Conservation (phyloP, 2,329 filamentous ascomycete genomes). For the Sclerotinia minor region DNA sequence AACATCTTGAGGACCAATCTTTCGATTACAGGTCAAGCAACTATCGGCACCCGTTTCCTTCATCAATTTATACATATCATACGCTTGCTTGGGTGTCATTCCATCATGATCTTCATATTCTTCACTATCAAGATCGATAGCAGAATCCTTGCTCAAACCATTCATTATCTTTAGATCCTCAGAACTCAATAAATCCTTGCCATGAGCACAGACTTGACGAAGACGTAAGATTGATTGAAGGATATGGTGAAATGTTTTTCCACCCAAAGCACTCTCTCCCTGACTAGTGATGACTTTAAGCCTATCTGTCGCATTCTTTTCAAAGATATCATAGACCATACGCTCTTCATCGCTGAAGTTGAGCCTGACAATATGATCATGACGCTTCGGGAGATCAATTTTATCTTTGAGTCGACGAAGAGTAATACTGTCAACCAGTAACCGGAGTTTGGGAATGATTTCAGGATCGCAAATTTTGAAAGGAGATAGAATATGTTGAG, state of each 20-base stretch:
- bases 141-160: conserved; percentile 78
- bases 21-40: conserved; percentile 69
- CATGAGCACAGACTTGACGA: conserved; percentile 88
- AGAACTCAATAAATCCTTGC: conserved; percentile 83
- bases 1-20: conserved; percentile 59
- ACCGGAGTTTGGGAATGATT: conserved; percentile 79
- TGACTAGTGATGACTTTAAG: conserved; percentile 72
- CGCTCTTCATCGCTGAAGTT: conserved; percentile 75
- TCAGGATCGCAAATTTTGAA: conserved; percentile 86
- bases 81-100: conserved; percentile 70
- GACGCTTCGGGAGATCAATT: conserved; percentile 75
- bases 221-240: conserved; percentile 87
- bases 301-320: conserved; percentile 75
- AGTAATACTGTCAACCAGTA: conserved; percentile 93
- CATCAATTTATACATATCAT: conserved; percentile 83
- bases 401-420: conserved; percentile 88
- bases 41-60: conserved; percentile 74
- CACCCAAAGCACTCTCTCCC: conserved; percentile 67
- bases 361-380: conserved; percentile 71
- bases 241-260: conserved; percentile 90
- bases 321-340: conserved; percentile 80
- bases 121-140: conserved; percentile 86
- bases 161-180: conserved; percentile 79
- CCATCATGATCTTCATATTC: conserved; percentile 53
- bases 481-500: conserved; percentile 75